Evolutionary conservation across 2,329 filamentous ascomycete genomes (phyloP).

Genomic region (Zasmidium cellare): DNA sequence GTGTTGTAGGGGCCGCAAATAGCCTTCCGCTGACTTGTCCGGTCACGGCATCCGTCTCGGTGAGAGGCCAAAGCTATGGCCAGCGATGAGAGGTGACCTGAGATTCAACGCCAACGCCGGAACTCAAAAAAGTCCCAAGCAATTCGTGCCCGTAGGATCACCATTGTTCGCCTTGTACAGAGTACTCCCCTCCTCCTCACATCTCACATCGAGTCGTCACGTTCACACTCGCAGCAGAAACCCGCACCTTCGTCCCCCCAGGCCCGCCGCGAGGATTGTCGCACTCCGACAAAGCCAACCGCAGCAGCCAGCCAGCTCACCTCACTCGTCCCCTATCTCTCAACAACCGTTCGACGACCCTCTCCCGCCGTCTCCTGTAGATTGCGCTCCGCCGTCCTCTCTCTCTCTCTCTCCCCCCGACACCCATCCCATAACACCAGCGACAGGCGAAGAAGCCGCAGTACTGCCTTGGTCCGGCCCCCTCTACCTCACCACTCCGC

Average conservation of each 20-base stretch:
- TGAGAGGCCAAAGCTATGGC: background rate
- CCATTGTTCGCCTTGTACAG: no score
- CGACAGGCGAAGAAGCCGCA: constrained; percentile 75
- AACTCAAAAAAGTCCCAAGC: no score
- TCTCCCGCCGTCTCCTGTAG: background rate
- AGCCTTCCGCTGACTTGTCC: background rate
- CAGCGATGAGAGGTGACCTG: background rate
- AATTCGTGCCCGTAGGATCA: no score
- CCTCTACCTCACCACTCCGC: constrained; percentile 50
- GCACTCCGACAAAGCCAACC: no score
- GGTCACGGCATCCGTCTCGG: no score
- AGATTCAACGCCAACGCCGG: background rate
- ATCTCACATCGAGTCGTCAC: no score
- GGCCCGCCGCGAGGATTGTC: no score
- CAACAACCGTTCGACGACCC: constrained; percentile 1
- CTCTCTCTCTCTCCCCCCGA: constrained; percentile 28
- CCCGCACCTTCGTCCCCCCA: no score
- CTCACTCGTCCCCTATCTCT: background rate
- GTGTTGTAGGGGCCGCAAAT: background rate
- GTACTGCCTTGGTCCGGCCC: constrained; percentile 95
- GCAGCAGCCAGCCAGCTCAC: no score
- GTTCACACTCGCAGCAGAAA: no score
- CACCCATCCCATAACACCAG: constrained; percentile 18
- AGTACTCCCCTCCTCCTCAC: no score
- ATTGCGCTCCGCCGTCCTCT: constrained; percentile 15